Base-by-base conservation (phyloP, 2,329 filamentous ascomycete species). In the Emmonsiellopsis sp. region DNA sequence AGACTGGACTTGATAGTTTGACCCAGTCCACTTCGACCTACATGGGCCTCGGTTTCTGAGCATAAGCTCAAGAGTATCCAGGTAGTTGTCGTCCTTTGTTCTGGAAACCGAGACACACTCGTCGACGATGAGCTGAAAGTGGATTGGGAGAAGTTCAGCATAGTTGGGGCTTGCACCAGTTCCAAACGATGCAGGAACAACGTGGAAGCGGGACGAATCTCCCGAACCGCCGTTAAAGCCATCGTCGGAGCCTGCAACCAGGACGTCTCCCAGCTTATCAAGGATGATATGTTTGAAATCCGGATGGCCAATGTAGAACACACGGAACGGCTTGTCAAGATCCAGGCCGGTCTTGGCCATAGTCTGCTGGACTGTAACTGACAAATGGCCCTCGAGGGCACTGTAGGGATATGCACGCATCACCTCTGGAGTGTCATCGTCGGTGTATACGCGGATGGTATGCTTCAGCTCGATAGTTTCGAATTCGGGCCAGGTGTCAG, bases 181-280 rank as follows among this genome's bases (percentile, higher is more conserved):
- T 45, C 73, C 74, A 59, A 73, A 76, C 0, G 73, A 73, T 8
- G 74, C 73, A 9, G 74, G 74, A 37, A 77, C 70, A 53, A 77
- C 70, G 60, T 75, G 74, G 57, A 73, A 77, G 43, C 72, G 68
- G 37, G 73, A 73, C 13, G 72, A 70, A 51, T 73, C 69, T 16
- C 66, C 60, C 16, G 66, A 70, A 58, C 66, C 68, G 37, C 61
- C 63, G 51, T 64, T 65, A 8, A 63, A 65, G 38, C 63, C 62
- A 50, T 63, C 60, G 26, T 58, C 61, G 16, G 68, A 66, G 55
- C 69, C 70, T 15, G 73, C 71, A 6, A 74, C 73, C 30, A 77
- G 57, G 9, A 73, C 72, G 57, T 75, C 73, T 8, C 73, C 74
- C 15, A 77, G 70, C 56, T 77, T 77, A 58, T 73, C 70, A 11